Evolutionary conservation across 2,329 filamentous ascomycete genomes (phyloP).

Genomic region (Fusarium clavum): DNA sequence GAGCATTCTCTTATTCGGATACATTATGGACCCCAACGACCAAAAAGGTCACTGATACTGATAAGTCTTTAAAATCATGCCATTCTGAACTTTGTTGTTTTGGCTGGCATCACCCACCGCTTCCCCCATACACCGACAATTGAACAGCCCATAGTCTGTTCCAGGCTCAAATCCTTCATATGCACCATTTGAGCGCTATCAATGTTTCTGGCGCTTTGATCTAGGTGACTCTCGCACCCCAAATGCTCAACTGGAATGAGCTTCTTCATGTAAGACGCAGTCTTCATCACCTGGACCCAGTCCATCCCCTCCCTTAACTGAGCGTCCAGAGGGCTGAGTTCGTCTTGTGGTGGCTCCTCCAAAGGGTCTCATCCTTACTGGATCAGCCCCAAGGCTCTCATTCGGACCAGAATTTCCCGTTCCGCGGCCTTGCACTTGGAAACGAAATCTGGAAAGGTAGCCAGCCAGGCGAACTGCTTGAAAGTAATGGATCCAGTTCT

Average conservation of each 20-base stretch:
- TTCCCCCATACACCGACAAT: constrained; percentile 24
- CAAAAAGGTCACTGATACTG: neutral
- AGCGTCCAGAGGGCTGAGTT: neutral
- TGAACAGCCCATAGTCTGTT: constrained; percentile 15
- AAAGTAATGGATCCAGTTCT: too few relatives aligned
- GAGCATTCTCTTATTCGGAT: constrained; percentile 9
- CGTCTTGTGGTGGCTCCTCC: neutral
- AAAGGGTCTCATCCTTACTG: neutral
- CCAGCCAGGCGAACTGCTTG: too few relatives aligned
- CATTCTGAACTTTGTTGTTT: constrained; percentile 6
- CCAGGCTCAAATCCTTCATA: constrained; percentile 6
- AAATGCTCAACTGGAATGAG: neutral
- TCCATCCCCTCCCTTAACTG: neutral
- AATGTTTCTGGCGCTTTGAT: constrained; percentile 12
- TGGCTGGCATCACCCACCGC: constrained; percentile 12
- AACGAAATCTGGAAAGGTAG: too few relatives aligned
- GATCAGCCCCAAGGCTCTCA: too few relatives aligned
- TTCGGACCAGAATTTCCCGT: too few relatives aligned
- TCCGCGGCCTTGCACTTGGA: too few relatives aligned
- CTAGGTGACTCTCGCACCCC: constrained; percentile 2
- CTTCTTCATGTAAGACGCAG: too few relatives aligned
- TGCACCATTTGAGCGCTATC: constrained; percentile 9
- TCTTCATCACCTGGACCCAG: too few relatives aligned
- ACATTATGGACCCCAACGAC: neutral
- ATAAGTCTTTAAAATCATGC: neutral